Evolutionary conservation across 129 eudicot species (phyloP), one percentile per base, ranked within the genome.

Genomic region (Artemisia argyi): DNA sequence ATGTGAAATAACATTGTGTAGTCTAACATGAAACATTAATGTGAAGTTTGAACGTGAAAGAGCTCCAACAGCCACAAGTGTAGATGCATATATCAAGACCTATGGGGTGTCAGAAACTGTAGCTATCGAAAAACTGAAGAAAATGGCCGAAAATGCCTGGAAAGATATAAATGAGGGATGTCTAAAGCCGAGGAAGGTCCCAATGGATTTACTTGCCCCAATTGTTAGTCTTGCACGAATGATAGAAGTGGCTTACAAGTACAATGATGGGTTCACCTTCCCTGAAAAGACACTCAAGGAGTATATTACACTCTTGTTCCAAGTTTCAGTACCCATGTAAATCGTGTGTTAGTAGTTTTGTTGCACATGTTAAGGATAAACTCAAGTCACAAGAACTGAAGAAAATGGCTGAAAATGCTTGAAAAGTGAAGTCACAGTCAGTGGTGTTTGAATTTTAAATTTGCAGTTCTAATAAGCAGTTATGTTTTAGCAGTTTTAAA

Each of bases 61-160:
- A 58, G 63, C 30, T 18, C 7, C 10, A 2, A 3, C 5, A 6
- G n/a, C 7, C 35, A 58, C 35, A 6, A 30, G 63, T 20, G 63
- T 58, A 10, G 63, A 58, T 19, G 32, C 63, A 58, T 58, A 58
- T 58, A 58, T 58, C 30, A 58, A 58, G 35, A 20, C 63, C 15
- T 11, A 18, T 22, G 63, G 8, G 3, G 63, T 58, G 63, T 2
- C 63, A 58, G 63, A 58, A 58, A 20, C 4, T 19, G 32, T 16
- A 19, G 63, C 63, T 20, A 22, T 18, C 12, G 3, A 58, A 10
- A 16, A 58, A 5, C 30, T 58, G 30, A 20, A 7, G 11, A 57
- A 57, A 57, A 57, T 19, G 11, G 22, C 11, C 20, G 35, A 57
- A 57, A 20, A 57, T 17, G 5, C 63, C 8, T 57, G 63, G 63